Conservation (phyloP, 2,329 filamentous ascomycete genomes). For the Penicillium italicum region DNA sequence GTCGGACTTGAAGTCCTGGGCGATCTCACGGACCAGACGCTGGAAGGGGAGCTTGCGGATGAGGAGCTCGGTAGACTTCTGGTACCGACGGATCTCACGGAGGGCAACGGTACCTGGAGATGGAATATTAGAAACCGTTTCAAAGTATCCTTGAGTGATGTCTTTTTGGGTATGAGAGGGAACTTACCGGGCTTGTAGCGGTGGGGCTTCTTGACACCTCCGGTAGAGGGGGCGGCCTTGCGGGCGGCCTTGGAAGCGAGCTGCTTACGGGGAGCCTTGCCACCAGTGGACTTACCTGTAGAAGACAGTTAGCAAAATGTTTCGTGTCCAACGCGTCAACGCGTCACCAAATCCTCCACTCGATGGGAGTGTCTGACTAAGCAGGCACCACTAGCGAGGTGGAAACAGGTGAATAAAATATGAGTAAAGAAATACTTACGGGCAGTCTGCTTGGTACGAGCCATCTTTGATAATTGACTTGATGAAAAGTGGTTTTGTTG, state of each 20-base stretch:
- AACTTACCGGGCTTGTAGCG: slow-evolving; percentile 73
- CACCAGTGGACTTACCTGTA: slow-evolving; percentile 69
- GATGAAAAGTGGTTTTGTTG: slow-evolving; percentile 30
- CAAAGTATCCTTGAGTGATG: too few relatives aligned
- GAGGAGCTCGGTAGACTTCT: slow-evolving; percentile 93
- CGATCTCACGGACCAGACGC: slow-evolving; percentile 94
- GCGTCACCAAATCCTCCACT: slow-evolving; percentile 4
- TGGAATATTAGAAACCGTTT: slow-evolving; percentile 24
- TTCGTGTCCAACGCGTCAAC: slow-evolving; percentile 16
- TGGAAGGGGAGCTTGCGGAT: slow-evolving; percentile 98
- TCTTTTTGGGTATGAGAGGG: background rate
- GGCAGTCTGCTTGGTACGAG: slow-evolving; percentile 53
- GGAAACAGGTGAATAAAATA: slow-evolving; percentile 3
- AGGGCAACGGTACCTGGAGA: slow-evolving; percentile 78
- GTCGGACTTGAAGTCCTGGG: slow-evolving; percentile 91
- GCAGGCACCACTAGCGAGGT: slow-evolving; percentile 16
- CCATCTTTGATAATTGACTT: slow-evolving; percentile 42
- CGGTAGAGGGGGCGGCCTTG: slow-evolving; percentile 96
- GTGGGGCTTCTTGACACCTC: slow-evolving; percentile 95
- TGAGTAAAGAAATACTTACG: slow-evolving; percentile 40
- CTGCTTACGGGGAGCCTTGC: slow-evolving; percentile 82
- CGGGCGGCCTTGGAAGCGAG: slow-evolving; percentile 98
- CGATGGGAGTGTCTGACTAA: background rate
- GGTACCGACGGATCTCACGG: slow-evolving; percentile 97
- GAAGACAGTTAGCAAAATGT: slow-evolving; percentile 27